Conservation (phyloP, 495 filamentous ascomycete genomes). For the Evansstolkia leycettana region DNA sequence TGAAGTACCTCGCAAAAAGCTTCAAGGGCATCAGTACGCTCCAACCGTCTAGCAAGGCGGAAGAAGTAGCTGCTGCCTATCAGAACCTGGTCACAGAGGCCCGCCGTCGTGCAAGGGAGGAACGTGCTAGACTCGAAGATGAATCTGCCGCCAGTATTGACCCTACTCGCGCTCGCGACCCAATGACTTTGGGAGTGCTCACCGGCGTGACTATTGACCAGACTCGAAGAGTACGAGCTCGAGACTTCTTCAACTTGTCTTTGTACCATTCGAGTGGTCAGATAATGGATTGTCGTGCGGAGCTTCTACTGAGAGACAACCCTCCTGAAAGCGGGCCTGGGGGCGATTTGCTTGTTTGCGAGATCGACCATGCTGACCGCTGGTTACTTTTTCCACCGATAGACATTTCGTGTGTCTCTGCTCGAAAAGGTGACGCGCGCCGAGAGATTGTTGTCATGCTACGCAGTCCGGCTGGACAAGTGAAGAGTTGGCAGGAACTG, state of each 20-base stretch:
- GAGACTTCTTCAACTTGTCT: constrained; percentile 80
- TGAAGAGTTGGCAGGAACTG: constrained; percentile 66
- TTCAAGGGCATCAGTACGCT: constrained; percentile 56
- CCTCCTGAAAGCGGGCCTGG: constrained; percentile 37
- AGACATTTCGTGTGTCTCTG: constrained; percentile 54
- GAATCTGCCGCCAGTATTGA: constrained; percentile 80
- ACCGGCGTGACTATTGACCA: constrained; percentile 59
- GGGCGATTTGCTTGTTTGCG: constrained; percentile 82
- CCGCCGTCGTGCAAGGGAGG: constrained; percentile 68
- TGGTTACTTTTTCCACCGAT: constrained; percentile 90
- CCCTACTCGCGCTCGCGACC: constrained; percentile 62
- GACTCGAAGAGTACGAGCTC: constrained; percentile 64
- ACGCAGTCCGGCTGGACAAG: constrained; percentile 31
- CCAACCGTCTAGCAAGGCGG: constrained; percentile 44
- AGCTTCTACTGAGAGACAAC: constrained; percentile 76
- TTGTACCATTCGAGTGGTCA: constrained; percentile 84
- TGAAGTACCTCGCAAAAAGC: constrained; percentile 80
- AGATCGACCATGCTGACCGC: constrained; percentile 60
- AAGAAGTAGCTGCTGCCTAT: constrained; percentile 42
- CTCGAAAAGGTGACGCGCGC: constrained; percentile 58
- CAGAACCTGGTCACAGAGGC: constrained; percentile 66
- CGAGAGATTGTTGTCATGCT: constrained; percentile 77
- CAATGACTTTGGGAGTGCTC: constrained; percentile 57
- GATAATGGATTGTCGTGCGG: constrained; percentile 76
- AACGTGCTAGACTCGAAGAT: constrained; percentile 78